A percentile compares a stretch with the other conserved stretches of the same genome.
Evolutionary conservation across 2,329 filamentous ascomycete genomes (phyloP).

Genomic region (Pezicula rhizophila): DNA sequence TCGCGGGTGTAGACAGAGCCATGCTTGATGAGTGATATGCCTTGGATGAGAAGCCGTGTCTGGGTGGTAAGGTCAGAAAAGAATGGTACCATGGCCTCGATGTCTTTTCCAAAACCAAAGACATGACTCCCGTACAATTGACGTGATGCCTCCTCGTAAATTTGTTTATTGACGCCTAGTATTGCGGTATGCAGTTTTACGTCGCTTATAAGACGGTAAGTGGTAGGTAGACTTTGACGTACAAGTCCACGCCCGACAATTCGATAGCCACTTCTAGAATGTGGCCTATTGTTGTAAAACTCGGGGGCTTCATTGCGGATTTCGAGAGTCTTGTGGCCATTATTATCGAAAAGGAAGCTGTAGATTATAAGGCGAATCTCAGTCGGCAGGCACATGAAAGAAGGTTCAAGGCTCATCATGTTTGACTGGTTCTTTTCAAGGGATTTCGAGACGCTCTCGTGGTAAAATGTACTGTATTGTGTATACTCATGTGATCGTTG

Average conservation of each 20-base stretch:
- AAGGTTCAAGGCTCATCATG: slow-evolving; percentile 9
- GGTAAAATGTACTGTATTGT: neutral
- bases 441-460: neutral
- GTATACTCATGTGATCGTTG: too few relatives aligned
- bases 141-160: slow-evolving; percentile 50
- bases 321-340: slow-evolving; percentile 27
- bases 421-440: neutral
- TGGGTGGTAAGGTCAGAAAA: slow-evolving; percentile 47
- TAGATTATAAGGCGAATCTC: slow-evolving; percentile 25
- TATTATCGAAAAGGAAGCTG: slow-evolving; percentile 36
- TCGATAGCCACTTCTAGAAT: slow-evolving; percentile 33
- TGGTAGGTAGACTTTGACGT: slow-evolving; percentile 42
- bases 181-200: slow-evolving; percentile 36
- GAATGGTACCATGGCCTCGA: slow-evolving; percentile 56
- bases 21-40: slow-evolving; percentile 49
- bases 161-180: slow-evolving; percentile 38
- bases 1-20: slow-evolving; percentile 46
- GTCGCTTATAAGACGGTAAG: slow-evolving; percentile 45
- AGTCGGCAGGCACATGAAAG: slow-evolving; percentile 18
- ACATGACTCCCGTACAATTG: slow-evolving; percentile 49
- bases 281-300: slow-evolving; percentile 16
- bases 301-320: slow-evolving; percentile 31
- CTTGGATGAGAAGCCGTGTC: slow-evolving; percentile 40
- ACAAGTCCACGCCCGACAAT: slow-evolving; percentile 34
- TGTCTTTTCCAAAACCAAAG: slow-evolving; percentile 53